These are phyloP conservation scores for Phytophthora tentaculata DNA, from an alignment of 352 stramenopile species.

Conservation along the genomic window DNA sequence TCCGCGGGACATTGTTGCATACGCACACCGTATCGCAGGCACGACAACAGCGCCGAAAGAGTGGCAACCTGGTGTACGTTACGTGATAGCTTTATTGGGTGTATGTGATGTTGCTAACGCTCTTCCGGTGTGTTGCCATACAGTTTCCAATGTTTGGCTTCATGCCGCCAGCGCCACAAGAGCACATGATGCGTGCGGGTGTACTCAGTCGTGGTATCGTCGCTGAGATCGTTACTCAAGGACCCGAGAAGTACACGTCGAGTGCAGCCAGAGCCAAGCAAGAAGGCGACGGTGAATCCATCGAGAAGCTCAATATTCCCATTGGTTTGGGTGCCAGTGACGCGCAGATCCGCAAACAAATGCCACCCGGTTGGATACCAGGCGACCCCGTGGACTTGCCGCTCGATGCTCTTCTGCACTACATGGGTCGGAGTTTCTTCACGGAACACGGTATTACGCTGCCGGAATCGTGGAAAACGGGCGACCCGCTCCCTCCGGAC, in stretches of 20 bases:
- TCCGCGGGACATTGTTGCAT: conserved; percentile 74
- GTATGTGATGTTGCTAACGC: not conserved
- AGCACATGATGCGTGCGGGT: conserved; percentile 87
- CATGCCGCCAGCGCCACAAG: conserved; percentile 80
- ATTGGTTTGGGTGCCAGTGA: conserved; percentile 74
- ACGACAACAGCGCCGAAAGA: conserved; percentile 77
- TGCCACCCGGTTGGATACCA: conserved; percentile 80
- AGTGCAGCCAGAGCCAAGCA: conserved; percentile 43
- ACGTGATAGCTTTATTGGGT: not conserved
- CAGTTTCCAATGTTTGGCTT: conserved; percentile 90
- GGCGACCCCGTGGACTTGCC: conserved; percentile 83
- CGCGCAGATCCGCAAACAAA: conserved; percentile 76
- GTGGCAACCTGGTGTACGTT: conserved; percentile 77
- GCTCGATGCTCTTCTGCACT: conserved; percentile 78
- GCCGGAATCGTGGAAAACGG: conserved; percentile 73
- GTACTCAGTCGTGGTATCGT: conserved; percentile 84
- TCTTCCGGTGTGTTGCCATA: conserved; percentile 4
- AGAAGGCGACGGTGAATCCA: conserved; percentile 26
- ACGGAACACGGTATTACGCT: conserved; percentile 76
- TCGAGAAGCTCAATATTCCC: conserved; percentile 65
- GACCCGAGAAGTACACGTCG: conserved; percentile 69
- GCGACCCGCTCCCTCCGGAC: conserved; percentile 68
- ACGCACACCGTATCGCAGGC: conserved; percentile 81
- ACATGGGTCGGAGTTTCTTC: conserved; percentile 83
- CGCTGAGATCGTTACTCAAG: conserved; percentile 80